phyloP scores from a whole-genome alignment of 768 basidiomycete species.

The Ephemerocybe angulata region DNA sequence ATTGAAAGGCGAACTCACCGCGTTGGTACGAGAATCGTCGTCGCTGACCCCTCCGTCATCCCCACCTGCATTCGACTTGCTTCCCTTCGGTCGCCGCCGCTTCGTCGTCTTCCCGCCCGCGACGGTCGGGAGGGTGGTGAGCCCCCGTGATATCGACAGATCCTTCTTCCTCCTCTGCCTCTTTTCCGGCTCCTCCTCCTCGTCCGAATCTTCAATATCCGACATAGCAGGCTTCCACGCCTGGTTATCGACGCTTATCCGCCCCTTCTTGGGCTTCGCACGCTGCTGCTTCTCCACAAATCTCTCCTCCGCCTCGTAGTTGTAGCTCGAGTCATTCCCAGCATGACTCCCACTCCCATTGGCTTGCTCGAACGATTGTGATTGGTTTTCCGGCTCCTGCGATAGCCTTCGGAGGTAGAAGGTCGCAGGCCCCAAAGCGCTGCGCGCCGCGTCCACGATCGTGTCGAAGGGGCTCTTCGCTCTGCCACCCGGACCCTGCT shows the following conservation, averaged over 20 bases:
- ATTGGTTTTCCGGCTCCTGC: conserved; percentile 46
- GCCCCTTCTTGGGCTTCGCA: conserved; percentile 34
- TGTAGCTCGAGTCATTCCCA: conserved; percentile 56
- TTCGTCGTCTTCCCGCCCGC: conserved; percentile 60
- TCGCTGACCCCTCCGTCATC: conserved; percentile 51
- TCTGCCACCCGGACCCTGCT: conserved; percentile 40
- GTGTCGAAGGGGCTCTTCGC: conserved; percentile 70
- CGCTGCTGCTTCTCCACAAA: conserved; percentile 33
- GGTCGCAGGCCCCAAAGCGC: conserved; percentile 50
- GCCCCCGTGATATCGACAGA: conserved; percentile 47
- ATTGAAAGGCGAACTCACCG: conserved; percentile 20
- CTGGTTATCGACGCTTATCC: conserved; percentile 76
- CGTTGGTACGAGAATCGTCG: conserved; percentile 38
- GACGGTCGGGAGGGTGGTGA: conserved; percentile 66
- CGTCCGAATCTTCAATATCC: conserved; percentile 61
- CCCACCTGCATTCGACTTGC: conserved; percentile 43
- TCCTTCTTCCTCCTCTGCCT: conserved; percentile 55
- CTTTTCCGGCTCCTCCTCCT: conserved; percentile 51
- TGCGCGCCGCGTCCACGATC: conserved; percentile 52
- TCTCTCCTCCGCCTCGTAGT: conserved; percentile 71
- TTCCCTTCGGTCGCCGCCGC: conserved; percentile 46
- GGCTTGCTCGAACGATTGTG: conserved; percentile 17
- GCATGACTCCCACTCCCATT: conserved; percentile 33
- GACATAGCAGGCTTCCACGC: conserved; percentile 70
- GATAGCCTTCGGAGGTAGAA: conserved; percentile 66